These are phyloP conservation scores for Nicotiana obtusifolia DNA, from an alignment of 257 asterid genomes.

Conservation along the genomic window DNA sequence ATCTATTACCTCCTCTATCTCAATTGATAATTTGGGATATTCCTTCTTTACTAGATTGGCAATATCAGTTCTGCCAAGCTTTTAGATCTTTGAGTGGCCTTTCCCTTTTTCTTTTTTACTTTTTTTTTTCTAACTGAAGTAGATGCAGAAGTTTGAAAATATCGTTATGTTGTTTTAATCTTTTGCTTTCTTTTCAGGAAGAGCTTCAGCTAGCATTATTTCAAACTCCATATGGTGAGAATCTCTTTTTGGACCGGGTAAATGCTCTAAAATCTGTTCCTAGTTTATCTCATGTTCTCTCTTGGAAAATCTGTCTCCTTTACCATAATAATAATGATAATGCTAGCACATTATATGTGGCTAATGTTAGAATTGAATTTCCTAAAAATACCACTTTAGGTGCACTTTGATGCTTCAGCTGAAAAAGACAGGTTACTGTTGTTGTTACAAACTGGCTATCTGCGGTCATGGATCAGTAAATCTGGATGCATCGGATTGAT, in stretches of 20 bases:
- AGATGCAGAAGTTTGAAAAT: background rate
- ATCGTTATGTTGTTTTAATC: background rate
- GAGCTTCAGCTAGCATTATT: slow-evolving; percentile 85
- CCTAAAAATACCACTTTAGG: background rate
- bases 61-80: background rate
- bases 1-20: background rate
- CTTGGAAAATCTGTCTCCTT: background rate
- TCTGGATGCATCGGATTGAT: background rate
- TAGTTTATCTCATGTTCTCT: background rate
- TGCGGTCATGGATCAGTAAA: background rate
- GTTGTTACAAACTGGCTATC: background rate
- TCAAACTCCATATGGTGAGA: slow-evolving; percentile 56
- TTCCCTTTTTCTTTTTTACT: background rate
- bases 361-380: background rate
- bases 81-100: background rate
- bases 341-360: background rate
- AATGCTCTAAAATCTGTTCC: slow-evolving; percentile 11
- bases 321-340: background rate
- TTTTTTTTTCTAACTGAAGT: background rate
- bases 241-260: slow-evolving; percentile 87
- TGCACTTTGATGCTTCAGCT: background rate
- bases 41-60: background rate
- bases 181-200: slow-evolving; percentile 44
- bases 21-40: background rate
- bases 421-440: background rate